Evolutionary conservation across 2,329 filamentous ascomycete species (phyloP), one percentile per base, ranked within the genome.

Genomic region (Fusarium aywerte): DNA sequence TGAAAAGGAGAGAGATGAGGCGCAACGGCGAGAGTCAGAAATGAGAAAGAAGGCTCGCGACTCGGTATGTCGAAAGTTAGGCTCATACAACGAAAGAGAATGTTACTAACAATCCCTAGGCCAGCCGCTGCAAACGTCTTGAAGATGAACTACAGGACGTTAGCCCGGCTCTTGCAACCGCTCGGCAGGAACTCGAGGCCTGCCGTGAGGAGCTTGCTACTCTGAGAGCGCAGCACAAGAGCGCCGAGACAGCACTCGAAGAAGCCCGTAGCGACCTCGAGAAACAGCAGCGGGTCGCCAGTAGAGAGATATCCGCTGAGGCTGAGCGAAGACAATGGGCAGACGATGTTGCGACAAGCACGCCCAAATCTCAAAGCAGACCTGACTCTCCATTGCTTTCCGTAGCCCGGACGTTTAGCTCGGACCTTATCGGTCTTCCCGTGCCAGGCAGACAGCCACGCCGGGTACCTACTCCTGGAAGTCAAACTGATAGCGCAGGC

Each of bases 1-100:
- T 11, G 96, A 99, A 77, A 96, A 91, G 75, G 96, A 99, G 77
- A 88, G 92, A 56, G 94, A 98, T 74, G 96, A 99, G 73, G 87
- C 92, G 10, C 84, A 89, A 48, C 89, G 89, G 69, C 89, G 92
- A 59, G 96, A 99, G 79, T 90, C 88, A 7, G 96, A 98, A 36
- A 87, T 97, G 79, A 86, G 96, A 69, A 92, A 91, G 76, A 98
- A 96, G 80, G 91, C 93, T 53, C 87, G 96, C 64, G 96, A 99
- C 78, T 84, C 90, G 73, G 91, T 93, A 84, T 80, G 89, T 81
- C 39, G n/a, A 16, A 50, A n/a, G 11, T 42, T 40, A 5, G 15
- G 21, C 32, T 40, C 20, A 18, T 7, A 10, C 3, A 13, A 5
- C 15, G 27, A 31, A 35, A 45, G 15, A 38, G 39, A 10, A n/a